These are phyloP conservation scores for Chrysophaeum taylorii DNA, from an alignment of 352 stramenopile genomes.

Conservation along the genomic window DNA sequence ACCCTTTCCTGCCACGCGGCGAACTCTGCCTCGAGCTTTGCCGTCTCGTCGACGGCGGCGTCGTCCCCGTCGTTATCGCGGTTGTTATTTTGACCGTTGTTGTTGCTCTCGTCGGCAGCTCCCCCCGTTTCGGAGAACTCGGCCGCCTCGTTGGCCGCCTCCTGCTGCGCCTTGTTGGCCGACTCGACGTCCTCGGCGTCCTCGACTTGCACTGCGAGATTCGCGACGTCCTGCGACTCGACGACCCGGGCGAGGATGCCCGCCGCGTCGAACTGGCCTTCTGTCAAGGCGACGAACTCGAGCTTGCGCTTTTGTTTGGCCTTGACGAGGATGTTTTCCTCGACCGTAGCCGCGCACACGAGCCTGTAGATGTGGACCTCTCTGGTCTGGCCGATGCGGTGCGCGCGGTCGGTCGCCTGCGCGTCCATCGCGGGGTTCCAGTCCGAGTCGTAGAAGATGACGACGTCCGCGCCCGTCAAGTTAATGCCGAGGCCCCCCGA, in stretches of 20 bases:
- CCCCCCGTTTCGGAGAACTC: too few relatives aligned
- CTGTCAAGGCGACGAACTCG: slow-evolving; percentile 78
- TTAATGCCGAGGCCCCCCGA: slow-evolving; percentile 96
- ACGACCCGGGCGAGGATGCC: too few relatives aligned
- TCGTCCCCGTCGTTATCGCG: slow-evolving; percentile 77
- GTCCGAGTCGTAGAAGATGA: slow-evolving; percentile 64
- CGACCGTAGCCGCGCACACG: slow-evolving; percentile 89
- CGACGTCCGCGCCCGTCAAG: slow-evolving; percentile 88
- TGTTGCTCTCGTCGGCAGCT: neutral
- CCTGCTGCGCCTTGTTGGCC: slow-evolving; percentile 59
- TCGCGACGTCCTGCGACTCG: too few relatives aligned
- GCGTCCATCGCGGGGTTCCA: slow-evolving; percentile 65
- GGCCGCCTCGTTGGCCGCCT: slow-evolving; percentile 53
- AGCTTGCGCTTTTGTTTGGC: slow-evolving; percentile 92
- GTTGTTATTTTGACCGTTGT: neutral
- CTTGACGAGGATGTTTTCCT: slow-evolving; percentile 99
- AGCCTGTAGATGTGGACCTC: slow-evolving; percentile 98
- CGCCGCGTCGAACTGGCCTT: slow-evolving; percentile 55
- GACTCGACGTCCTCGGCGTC: slow-evolving; percentile 22
- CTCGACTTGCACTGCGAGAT: slow-evolving; percentile 24
- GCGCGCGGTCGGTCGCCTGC: slow-evolving; percentile 86
- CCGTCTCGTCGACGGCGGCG: slow-evolving; percentile 75
- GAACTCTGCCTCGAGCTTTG: slow-evolving; percentile 69
- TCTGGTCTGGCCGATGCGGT: slow-evolving; percentile 92
- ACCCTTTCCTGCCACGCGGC: slow-evolving; percentile 78